Conservation (phyloP, 2,329 filamentous ascomycete species). For the Cytospora leucostoma region DNA sequence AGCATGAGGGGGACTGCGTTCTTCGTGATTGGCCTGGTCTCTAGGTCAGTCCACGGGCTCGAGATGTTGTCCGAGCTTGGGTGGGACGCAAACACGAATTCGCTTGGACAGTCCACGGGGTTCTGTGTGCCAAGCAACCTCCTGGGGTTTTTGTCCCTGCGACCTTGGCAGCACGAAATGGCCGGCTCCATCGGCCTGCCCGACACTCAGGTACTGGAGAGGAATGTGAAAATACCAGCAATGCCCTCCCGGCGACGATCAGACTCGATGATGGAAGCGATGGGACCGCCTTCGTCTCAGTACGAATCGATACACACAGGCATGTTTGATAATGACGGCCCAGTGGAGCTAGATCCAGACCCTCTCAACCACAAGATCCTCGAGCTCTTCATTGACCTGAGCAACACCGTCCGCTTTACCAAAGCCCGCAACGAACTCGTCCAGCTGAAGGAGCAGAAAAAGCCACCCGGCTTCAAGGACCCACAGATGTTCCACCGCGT, state of each 20-base stretch:
- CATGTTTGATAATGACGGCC: conserved; percentile 30
- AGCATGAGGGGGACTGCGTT: conserved; percentile 94
- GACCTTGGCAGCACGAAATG: conserved; percentile 57
- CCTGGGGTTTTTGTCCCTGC: conserved; percentile 73
- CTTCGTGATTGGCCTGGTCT: conserved; percentile 91
- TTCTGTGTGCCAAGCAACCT: conserved; percentile 84
- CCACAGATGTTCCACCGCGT: conserved; percentile 81
- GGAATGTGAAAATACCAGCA: conserved; percentile 44
- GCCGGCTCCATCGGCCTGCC: conserved; percentile 52
- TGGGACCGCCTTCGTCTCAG: conserved; percentile 25
- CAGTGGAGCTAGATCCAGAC: conserved; percentile 43
- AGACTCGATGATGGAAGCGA: conserved; percentile 39
- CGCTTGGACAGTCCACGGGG: conserved; percentile 79
- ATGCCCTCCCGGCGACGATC: conserved; percentile 44
- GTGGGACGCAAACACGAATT: conserved; percentile 89
- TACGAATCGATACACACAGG: conserved; percentile 22
- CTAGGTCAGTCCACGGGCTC: conserved; percentile 85
- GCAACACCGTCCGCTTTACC: conserved; percentile 91
- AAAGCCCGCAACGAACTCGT: conserved; percentile 80
- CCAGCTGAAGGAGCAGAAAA: conserved; percentile 74
- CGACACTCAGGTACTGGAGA: conserved; percentile 54
- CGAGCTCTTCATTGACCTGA: conserved; percentile 81
- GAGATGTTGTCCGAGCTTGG: conserved; percentile 87
- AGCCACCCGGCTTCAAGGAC: conserved; percentile 73
- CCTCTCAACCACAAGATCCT: conserved; percentile 73